Base-by-base conservation (phyloP, 2,329 filamentous ascomycete genomes). In the Stagonosporopsis chrysanthemi region DNA sequence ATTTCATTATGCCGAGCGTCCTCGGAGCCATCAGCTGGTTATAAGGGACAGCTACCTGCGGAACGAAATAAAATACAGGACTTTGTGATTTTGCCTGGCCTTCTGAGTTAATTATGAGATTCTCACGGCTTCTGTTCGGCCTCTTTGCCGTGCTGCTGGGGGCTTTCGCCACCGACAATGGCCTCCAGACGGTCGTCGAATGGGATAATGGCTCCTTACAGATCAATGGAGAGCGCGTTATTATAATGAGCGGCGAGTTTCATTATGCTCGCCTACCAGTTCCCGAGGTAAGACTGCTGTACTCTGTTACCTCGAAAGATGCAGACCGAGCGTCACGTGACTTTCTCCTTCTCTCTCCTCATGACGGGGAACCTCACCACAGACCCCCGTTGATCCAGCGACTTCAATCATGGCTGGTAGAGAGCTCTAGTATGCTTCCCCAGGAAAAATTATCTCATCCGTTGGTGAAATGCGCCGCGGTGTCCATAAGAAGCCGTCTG, bases 261-360 rank as follows among this genome's bases (percentile, higher is more conserved):
- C 83, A 84, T 60, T 84, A 84, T 53, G 77, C 80, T 60, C 77
- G 83, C 3, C 75, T 85, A 31, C 83, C 82, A 0, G 81, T 84
- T 0, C 83, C 82, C 0, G 83, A 84, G 48, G 42, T 44, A 33
- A 33, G 14, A 12, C 12, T 12, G 29, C 11, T 31, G 12, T 14
- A 12, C 4, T 31, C 12, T 11, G 8, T n/a, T n/a, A 44, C 12
- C 1, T 31, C 29, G 9, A 28, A 11, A 11, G 26, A 11, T 11
- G 4, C 29, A 31, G 29, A 4, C 11, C 12, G 11, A 14, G 2
- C 11, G 11, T 31, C 29, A 31, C 29, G 29, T 31, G 29, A 31
- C 29, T 12, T 4, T 12, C 24, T 19, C 19, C 19, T 19, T 19
- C 19, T 19, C 19, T 19, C 3, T 19, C 19, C 19, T 19, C 19